These are phyloP conservation scores for Cercis canadensis DNA, from an alignment of 306 rosid genomes.

Conservation along the genomic window DNA sequence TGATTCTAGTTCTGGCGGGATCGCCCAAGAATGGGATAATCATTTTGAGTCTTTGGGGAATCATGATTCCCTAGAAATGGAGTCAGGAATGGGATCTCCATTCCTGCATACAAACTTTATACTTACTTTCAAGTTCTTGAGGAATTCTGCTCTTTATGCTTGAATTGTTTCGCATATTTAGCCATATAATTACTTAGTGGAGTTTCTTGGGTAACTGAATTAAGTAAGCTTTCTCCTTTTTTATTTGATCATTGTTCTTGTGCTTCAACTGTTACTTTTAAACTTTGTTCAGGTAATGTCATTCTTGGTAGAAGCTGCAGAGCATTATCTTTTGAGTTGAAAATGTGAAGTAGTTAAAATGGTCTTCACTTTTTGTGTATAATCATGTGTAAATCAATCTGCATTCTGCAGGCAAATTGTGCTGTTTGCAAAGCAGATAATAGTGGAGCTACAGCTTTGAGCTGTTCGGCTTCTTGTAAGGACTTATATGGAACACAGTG, in stretches of 20 bases:
- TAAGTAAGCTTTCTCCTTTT: neutral
- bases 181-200: slow-evolving; percentile 16
- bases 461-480: slow-evolving; percentile 85
- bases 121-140: neutral
- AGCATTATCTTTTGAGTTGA: slow-evolving; percentile 22
- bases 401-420: slow-evolving; percentile 79
- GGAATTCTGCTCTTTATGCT: slow-evolving; percentile 13
- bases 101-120: too few species aligned
- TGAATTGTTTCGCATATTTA: neutral
- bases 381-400: slow-evolving; percentile 28
- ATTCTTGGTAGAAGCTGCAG: slow-evolving; percentile 22
- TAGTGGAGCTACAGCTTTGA: slow-evolving; percentile 87
- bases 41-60: too few species aligned
- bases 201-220: neutral
- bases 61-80: too few species aligned
- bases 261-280: slow-evolving; percentile 7
- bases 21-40: too few species aligned
- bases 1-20: too few species aligned
- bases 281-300: slow-evolving; percentile 17
- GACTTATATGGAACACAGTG: slow-evolving; percentile 93
- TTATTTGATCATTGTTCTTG: neutral
- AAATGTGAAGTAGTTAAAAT: slow-evolving; percentile 16
- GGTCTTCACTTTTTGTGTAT: slow-evolving; percentile 21
- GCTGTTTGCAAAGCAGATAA: slow-evolving; percentile 86
- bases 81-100: too few species aligned